Evolutionary conservation across 2,329 filamentous ascomycete genomes (phyloP).

Genomic region (Lasiodiplodia theobromae): DNA sequence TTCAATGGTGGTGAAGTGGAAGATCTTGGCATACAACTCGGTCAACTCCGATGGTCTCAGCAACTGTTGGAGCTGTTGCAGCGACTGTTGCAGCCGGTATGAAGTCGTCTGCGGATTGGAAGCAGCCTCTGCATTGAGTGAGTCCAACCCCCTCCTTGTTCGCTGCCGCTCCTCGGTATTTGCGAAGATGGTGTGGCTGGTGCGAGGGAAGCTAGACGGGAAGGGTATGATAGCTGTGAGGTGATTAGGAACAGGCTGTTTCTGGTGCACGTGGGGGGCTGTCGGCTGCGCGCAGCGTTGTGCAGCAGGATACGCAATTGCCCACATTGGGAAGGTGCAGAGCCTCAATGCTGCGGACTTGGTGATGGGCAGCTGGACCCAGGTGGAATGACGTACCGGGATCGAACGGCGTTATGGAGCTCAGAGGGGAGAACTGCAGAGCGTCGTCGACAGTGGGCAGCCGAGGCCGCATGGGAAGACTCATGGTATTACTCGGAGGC

Average conservation of each 20-base stretch:
- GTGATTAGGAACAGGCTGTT: conserved; percentile 19
- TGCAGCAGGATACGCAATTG: conserved; percentile 9
- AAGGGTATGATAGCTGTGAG: conserved; percentile 54
- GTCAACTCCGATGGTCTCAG: conserved; percentile 75
- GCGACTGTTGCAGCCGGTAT: conserved; percentile 71
- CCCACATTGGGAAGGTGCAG: background rate
- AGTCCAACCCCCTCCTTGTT: conserved; percentile 64
- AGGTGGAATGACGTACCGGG: conserved; percentile 62
- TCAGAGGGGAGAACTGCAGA: conserved; percentile 82
- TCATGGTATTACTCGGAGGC: conserved; percentile 40
- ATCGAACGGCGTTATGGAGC: conserved; percentile 79
- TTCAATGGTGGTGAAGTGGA: background rate
- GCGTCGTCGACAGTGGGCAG: conserved; percentile 72
- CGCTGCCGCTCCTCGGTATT: conserved; percentile 55
- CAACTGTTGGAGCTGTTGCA: conserved; percentile 77
- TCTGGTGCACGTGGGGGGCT: conserved; percentile 28
- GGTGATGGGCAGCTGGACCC: conserved; percentile 10
- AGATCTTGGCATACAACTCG: conserved; percentile 63
- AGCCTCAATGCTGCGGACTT: background rate
- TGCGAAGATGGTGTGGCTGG: conserved; percentile 46
- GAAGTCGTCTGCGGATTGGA: conserved; percentile 64
- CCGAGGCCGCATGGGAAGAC: conserved; percentile 42
- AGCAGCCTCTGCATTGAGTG: conserved; percentile 73
- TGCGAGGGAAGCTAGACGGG: conserved; percentile 51
- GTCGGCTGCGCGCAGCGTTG: conserved; percentile 10